Base-by-base conservation (phyloP, 164 flowering plant species). In the Akebia trifoliata region DNA sequence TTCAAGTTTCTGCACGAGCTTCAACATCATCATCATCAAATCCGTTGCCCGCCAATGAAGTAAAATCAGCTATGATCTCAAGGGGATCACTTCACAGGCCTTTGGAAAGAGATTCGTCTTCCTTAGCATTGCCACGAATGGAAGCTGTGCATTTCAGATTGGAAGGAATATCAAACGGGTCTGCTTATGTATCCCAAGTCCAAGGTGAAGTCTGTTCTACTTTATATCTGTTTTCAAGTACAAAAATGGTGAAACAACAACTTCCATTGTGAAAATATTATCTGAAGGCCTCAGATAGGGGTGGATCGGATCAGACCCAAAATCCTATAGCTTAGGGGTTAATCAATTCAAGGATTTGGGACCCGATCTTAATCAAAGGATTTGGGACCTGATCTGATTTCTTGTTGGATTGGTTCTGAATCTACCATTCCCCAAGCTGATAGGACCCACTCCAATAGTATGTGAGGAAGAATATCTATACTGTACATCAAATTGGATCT, bases 131-230 rank as follows among this genome's bases (percentile, higher is more conserved):
- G 57, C 72, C 78, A 43, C 79, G 73, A 65, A 63, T 48, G 30
- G 95, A 81, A 45, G 73, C 72, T 38, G 36, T 75, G 21, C 78
- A 67, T 64, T 43, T 76, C 46, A 74, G 67, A 62, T 47, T 71
- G 61, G 88, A 79, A 63, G 83, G 75, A 70, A 74, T 71, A 50
- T 48, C 71, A 51, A 79, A 75, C 75, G 81, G 76, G 45, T 28
- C 79, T 8, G 20, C 75, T 49, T 58, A 59, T 69, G 39, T 66
- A 46, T 53, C 72, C 3, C 85, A 74, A 66, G 71, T 65, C 51
- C 76, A 67, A 78, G 90, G 94, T 86, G 57, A 15, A 15, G 3
- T 30, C 46, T 20, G 17, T 42, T 60, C 44, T 28, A n/a, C n/a
- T 34, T 39, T 20, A 24, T 32, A 15, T 21, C 10, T n/a, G 4